These are phyloP conservation scores for Eragrostis tef DNA, from an alignment of 202 grass and related monocot genomes.

Conservation along the genomic window DNA sequence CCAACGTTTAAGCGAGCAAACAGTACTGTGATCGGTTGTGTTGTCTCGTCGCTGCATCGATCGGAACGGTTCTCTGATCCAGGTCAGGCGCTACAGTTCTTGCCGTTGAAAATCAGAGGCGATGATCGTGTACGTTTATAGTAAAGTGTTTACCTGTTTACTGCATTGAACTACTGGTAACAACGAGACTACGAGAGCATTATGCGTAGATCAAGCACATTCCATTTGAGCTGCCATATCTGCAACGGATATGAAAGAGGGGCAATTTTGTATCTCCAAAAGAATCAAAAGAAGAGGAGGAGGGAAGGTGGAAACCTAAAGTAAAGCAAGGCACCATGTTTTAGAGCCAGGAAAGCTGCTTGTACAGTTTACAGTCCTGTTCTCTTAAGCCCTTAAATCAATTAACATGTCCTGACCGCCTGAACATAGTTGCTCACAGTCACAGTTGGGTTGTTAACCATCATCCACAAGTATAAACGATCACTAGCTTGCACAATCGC, in stretches of 20 bases:
- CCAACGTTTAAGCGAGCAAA: not conserved
- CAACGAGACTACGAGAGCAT: too few relatives aligned
- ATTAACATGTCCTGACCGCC: not conserved
- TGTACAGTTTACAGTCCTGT: not conserved
- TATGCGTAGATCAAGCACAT: too few relatives aligned
- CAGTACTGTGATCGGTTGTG: not conserved
- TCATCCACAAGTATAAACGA: not conserved
- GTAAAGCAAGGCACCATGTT: not conserved
- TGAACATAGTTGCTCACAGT: not conserved
- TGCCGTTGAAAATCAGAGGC: not conserved
- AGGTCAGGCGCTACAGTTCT: not conserved
- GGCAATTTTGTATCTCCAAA: not conserved
- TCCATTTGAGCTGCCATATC: not conserved
- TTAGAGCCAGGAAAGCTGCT: conserved; percentile 14
- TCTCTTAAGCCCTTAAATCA: not conserved
- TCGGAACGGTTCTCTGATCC: not conserved
- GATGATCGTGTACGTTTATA: too few relatives aligned
- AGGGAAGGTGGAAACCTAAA: not conserved
- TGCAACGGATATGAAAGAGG: conserved; percentile 19
- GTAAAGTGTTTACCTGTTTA: not conserved
- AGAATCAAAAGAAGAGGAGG: not conserved
- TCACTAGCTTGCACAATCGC: not conserved
- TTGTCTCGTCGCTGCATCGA: not conserved
- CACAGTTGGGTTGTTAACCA: not conserved
- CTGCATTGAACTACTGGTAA: too few relatives aligned